Evolutionary conservation across 306 rosid species (phyloP).

Genomic region (Quercus engelmannii): DNA sequence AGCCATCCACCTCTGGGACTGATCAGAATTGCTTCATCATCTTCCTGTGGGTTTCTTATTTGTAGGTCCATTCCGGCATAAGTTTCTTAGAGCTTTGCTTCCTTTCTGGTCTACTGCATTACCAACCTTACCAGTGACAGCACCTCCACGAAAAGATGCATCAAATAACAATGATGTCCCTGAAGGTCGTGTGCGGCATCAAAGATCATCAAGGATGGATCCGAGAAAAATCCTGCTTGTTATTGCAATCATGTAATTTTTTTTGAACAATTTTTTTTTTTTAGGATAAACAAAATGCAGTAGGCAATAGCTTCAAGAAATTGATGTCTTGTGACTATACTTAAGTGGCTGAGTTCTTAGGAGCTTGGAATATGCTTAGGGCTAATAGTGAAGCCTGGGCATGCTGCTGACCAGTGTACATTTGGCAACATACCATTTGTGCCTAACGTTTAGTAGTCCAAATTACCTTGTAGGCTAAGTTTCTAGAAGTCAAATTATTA

Average conservation of each 20-base stretch:
- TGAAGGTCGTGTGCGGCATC: slow-evolving; percentile 79
- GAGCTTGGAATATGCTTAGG: background rate
- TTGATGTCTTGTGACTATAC: background rate
- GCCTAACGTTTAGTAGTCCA: background rate
- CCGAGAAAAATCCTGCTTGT: slow-evolving; percentile 93
- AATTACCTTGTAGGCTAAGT: slow-evolving; percentile 15
- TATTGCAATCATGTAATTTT: slow-evolving; percentile 81
- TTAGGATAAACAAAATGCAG: slow-evolving; percentile 3
- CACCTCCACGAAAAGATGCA: slow-evolving; percentile 77
- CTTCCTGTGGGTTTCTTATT: background rate
- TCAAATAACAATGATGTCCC: slow-evolving; percentile 48
- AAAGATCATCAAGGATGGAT: slow-evolving; percentile 90
- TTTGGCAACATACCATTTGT: slow-evolving; percentile 4
- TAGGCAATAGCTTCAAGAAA: background rate
- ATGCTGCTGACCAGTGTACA: slow-evolving; percentile 4
- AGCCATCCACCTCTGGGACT: background rate
- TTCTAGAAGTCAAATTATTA: background rate
- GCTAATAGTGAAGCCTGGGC: background rate
- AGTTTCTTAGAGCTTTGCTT: slow-evolving; percentile 88
- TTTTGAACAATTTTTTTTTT: slow-evolving; percentile 7
- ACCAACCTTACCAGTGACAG: slow-evolving; percentile 93
- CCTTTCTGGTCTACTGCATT: slow-evolving; percentile 95
- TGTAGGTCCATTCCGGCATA: slow-evolving; percentile 86
- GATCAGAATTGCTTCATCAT: background rate
- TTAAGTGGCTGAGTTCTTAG: background rate